These are phyloP conservation scores for Fragilariopsis cylindrus DNA, from an alignment of 108 stramenopile genomes.

Conservation along the genomic window DNA sequence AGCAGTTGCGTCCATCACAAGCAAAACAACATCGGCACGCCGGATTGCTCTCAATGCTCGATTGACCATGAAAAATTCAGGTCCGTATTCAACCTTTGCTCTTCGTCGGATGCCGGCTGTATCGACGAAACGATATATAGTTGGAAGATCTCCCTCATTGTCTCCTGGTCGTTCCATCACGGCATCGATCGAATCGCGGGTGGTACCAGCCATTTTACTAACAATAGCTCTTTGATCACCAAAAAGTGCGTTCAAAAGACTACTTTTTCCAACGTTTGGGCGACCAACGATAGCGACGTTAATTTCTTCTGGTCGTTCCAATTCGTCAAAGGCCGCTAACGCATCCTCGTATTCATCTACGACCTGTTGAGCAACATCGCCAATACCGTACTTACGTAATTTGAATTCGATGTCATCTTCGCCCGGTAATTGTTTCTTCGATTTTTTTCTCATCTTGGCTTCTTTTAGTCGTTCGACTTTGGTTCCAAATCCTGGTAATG, in stretches of 20 bases:
- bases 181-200: slow-evolving; percentile 97
- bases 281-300: slow-evolving; percentile 96
- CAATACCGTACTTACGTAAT: slow-evolving; percentile 72
- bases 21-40: slow-evolving; percentile 92
- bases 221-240: slow-evolving; percentile 93
- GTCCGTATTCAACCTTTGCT: slow-evolving; percentile 93
- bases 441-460: slow-evolving; percentile 57
- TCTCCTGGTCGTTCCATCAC: slow-evolving; percentile 83
- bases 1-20: slow-evolving; percentile 94
- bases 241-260: slow-evolving; percentile 91
- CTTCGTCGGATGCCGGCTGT: slow-evolving; percentile 97
- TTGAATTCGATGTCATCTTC: slow-evolving; percentile 78
- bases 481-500: slow-evolving; percentile 73
- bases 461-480: slow-evolving; percentile 73
- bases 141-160: slow-evolving; percentile 53
- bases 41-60: slow-evolving; percentile 94
- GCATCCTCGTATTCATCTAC: slow-evolving; percentile 77
- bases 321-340: slow-evolving; percentile 74
- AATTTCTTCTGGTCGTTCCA: slow-evolving; percentile 72
- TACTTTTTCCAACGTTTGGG: slow-evolving; percentile 97
- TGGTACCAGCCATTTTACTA: slow-evolving; percentile 94
- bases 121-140: slow-evolving; percentile 94
- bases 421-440: slow-evolving; percentile 66
- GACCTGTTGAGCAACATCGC: slow-evolving; percentile 54
- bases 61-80: slow-evolving; percentile 98